Base-by-base conservation (phyloP, 202 grass and related monocot species). In the Brachypodium distachyon region DNA sequence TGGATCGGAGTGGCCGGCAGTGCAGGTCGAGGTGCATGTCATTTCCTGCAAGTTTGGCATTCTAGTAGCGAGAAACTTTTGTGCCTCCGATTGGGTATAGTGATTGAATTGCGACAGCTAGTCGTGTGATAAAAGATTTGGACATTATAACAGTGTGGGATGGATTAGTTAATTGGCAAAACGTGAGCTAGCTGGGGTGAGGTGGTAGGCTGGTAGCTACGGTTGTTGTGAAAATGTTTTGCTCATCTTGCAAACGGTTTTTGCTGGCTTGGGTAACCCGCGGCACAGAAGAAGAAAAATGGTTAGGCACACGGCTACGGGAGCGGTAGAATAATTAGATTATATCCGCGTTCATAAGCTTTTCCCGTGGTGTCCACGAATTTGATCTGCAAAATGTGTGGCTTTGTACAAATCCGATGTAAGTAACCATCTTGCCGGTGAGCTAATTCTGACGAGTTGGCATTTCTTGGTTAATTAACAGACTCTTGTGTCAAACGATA, bases 1-100 rank as follows among this genome's bases (percentile, higher is more conserved):
- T 65, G 37, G 5, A 65, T 23, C 26, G 68, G 8, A 48, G 52
- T 26, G 33, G 5, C 37, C 63, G 4, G 5, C 37, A 70, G 4
- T 33, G 28, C 32, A 76, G 61, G 58, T 77, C 81, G 70, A 64
- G 70, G 34, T 5, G 6, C 4, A 79, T 57, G 50, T 4, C 61
- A 41, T 93, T 79, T 48, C 14, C 78, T 83, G 48, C 29, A 97
- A 89, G 90, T 88, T 85, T 97, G 58, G 73, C 27, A 77, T 90
- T 42, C 41, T 23, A 40, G 51, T 72, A 73, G 56, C 13, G 4
- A 17, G 19, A 49, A 1, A 72, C 16, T 1, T 12, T 9, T 22
- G 61, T 36, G 29, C 10, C 52, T 26, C 2, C 67, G 83, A 18
- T 90, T 66, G 74, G 88, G 86, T 93, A 73, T 27, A 41, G 81